Evolutionary conservation across 108 stramenopile genomes (phyloP), one percentile per base, ranked within the genome.

Genomic region (Aureococcus anophagefferens): DNA sequence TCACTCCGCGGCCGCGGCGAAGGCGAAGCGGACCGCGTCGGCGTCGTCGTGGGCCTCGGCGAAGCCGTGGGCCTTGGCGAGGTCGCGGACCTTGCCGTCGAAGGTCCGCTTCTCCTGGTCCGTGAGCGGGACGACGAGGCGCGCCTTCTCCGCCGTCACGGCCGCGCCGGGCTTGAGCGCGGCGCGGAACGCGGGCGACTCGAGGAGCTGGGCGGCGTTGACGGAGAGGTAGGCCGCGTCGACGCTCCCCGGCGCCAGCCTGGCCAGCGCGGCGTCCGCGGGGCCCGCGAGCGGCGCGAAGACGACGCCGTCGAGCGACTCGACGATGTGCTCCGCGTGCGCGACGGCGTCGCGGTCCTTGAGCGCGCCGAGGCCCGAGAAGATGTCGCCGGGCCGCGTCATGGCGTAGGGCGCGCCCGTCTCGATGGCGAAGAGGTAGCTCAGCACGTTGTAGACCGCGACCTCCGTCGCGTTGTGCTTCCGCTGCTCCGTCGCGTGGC

Each of bases 401-500:
- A 87, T 74, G 13, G 32, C 31, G 77, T 87, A 87, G 5, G 31
- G 28, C 31, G 29, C 31, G 3, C 51, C 65, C n/a, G 77, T 79
- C 62, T 88, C 87, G 16, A 85, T 30, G 66, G 81, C 85, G 75
- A 72, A 85, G 37, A 90, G 46, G 65, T 80, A 81, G 35, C 75
- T 72, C 46, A 85, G 46, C 0, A 88, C 30, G 36, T 86, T 84
- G 70, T 71, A 86, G 29, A 84, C 68, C 14, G 89, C 81, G n/a
- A 90, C 74, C 40, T 90, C 88, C 0, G 75, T 83, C 5, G 86
- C 71, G 36, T 84, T 83, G 64, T 90, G 85, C 28, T 85, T 77
- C 67, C 85, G 81, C 71, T 89, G 89, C 80, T 86, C 89, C 37
- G 87, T 82, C 31, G 86, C 88, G 31, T 65, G 82, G 30, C 71